Base-by-base conservation (phyloP, 345 rosid species). In the Salix viminalis region DNA sequence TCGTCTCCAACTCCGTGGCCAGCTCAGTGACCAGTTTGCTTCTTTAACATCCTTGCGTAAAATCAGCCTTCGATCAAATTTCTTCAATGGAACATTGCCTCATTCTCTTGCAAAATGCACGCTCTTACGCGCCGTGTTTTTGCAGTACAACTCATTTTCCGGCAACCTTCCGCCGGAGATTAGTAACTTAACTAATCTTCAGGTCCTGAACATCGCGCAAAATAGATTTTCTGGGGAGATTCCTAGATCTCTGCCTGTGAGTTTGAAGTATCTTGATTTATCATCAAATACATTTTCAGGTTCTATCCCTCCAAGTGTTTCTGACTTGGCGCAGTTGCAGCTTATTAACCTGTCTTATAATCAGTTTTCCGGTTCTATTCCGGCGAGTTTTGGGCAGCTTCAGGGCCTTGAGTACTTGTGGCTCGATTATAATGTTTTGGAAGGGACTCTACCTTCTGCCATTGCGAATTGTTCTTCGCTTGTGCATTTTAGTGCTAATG, bases 101-200 rank as follows among this genome's bases (percentile, higher is more conserved):
- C 24, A 87, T 26, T 86, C 97, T 3, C 87, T 95, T 73, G 85
- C 94, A 10, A 85, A 86, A 85, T 91, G 95, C 89, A 83, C 88
- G 42, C 88, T 88, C 80, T 85, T 95, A 4, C 89, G 89, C 58
- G 73, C 94, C 60, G 80, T 93, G 30, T 95, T 88, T 80, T 85
- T 95, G 64, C 96, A 95, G 86, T 87, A 91, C 81, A 95, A 95
- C 91, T 90, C 93, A 24, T 84, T 93, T 84, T 86, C 94, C 84
- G 97, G 97, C 23, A 75, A 71, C 24, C 84, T 95, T 6, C 97
- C 99, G 1, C 74, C 67, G 60, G 90, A 76, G 71, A 69, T 95
- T 76, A 75, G 75, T 58, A 92, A 91, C 70, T 89, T 93, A 52
- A 86, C 93, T 0, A 34, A 81, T 12, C 92, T 95, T 41, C 86